Base-by-base conservation (phyloP, 805 yeast genomes). In the Cyberlindnera xylosilytica region DNA sequence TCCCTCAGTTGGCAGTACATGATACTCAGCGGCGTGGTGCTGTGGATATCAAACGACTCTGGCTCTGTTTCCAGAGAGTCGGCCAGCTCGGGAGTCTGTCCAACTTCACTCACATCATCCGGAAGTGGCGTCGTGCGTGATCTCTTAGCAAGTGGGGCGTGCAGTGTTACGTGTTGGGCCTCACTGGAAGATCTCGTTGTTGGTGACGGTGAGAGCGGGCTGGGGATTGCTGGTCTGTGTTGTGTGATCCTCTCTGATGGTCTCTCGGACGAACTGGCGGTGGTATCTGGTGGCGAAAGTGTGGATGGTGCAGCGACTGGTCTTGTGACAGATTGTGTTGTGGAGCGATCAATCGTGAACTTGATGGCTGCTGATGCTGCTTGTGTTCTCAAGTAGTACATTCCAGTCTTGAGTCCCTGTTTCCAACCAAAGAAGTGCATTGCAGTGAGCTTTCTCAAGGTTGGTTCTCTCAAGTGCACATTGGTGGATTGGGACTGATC, bases 401-500 rank as follows among this genome's bases (percentile, higher is more conserved):
- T 89, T 54, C 98, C 98, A 8, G 98, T 90, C 74, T 90, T 90
- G 56, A 90, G 74, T 42, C 98, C 98, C 70, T 84, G 87, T 71
- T 84, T 85, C 98, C 98, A 90, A 31, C 96, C 97, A 63, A 90
- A 88, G 73, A 90, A 90, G 64, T 90, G 98, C 96, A 91, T 90
- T 52, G 90, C 79, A 9, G 97, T 90, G 58, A 90, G 76, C 65
- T 91, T 91, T 57, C 96, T 95, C 89, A 87, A 85, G 1, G 97
- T 88, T 43, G 97, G 97, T 43, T 79, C 79, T 60, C 75, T 78
- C 64, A 91, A 70, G 67, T 87, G 90, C 51, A 91, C 78, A 63
- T 91, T 91, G 70, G 91, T 70, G 35, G 93, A 82, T 70, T 91
- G 98, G 29, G 96, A 87, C 69, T 91, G 98, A 64, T 84, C 91